Conservation (phyloP, 148 eudicot species). For the Arbutus unedo region DNA sequence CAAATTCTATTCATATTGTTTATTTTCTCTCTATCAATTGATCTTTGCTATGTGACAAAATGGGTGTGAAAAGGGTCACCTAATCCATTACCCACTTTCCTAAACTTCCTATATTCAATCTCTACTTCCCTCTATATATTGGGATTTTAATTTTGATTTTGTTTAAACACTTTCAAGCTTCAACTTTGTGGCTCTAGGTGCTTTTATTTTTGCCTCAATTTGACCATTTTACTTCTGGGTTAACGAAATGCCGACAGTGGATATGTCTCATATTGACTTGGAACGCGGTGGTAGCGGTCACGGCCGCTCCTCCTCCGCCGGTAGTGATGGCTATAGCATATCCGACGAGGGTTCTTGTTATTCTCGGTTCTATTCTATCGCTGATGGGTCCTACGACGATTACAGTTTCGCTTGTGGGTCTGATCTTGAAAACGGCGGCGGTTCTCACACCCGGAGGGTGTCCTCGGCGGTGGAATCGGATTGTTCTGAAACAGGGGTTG, state of each 20-base stretch:
- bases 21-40: not conserved
- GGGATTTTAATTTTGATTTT: not conserved
- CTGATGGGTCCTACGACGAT: constrained; percentile 25
- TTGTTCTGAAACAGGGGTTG: constrained; percentile 24
- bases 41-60: constrained; percentile 4
- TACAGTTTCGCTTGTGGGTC: constrained; percentile 4
- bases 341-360: constrained; percentile 36
- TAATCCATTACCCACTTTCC: constrained; percentile 11
- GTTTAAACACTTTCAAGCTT: not conserved
- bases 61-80: not conserved
- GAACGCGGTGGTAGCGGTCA: constrained; percentile 30
- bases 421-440: constrained; percentile 10
- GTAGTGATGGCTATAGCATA: constrained; percentile 22
- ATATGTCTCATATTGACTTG: constrained; percentile 32
- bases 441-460: constrained; percentile 17
- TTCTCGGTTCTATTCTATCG: constrained; percentile 40
- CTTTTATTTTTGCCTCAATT: not conserved
- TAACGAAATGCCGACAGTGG: constrained; percentile 24
- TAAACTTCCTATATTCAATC: not conserved
- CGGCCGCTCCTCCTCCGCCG: constrained; percentile 18
- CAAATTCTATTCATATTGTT: not conserved
- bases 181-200: not conserved
- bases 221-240: not conserved
- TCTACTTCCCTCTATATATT: not conserved
- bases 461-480: constrained; percentile 32